phyloP scores from a whole-genome alignment of 2,329 filamentous ascomycete genomes.

The Cercospora berteroae region DNA sequence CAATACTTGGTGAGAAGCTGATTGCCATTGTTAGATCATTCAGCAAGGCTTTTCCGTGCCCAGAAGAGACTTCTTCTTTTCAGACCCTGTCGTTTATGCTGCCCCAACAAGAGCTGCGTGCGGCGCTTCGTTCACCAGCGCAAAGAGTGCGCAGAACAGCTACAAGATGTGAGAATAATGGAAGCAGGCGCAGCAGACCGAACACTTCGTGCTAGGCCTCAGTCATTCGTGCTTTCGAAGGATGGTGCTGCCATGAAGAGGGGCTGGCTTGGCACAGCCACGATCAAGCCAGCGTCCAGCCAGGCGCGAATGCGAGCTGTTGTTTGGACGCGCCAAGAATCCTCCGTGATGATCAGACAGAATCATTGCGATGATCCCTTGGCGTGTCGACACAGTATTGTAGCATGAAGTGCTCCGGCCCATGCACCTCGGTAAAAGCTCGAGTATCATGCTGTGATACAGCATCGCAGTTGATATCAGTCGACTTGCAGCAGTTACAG shows the following conservation, averaged over 20 bases:
- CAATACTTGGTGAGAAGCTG: background rate
- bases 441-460: background rate
- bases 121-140: background rate
- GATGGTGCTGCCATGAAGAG: background rate
- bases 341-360: background rate
- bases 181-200: background rate
- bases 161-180: background rate
- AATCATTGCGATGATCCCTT: background rate
- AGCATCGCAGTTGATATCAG: background rate
- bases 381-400: background rate
- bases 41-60: background rate
- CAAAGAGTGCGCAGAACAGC: background rate
- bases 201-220: background rate
- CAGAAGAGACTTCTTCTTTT: background rate
- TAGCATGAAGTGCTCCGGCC: background rate
- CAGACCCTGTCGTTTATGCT: background rate
- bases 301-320: background rate
- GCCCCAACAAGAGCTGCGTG: background rate
- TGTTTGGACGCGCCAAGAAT: background rate
- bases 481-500: background rate
- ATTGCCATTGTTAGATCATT: background rate
- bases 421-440: background rate
- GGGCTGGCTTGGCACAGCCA: background rate
- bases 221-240: background rate
- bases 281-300: background rate